Evolutionary conservation across 768 basidiomycete species (phyloP).

Genomic region (Hygrophorus pudorinus): DNA sequence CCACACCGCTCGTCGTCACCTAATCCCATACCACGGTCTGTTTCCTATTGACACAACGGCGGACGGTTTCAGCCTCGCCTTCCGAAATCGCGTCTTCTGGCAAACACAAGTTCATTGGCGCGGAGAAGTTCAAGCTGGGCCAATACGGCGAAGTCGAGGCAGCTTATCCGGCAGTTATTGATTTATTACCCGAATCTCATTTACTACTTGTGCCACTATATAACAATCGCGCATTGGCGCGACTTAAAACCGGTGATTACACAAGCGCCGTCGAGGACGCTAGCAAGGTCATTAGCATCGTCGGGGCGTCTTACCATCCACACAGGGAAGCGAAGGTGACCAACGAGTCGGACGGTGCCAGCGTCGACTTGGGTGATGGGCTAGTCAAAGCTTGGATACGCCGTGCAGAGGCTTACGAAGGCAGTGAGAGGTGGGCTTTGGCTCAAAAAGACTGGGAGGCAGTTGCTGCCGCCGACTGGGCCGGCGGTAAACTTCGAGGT

Average conservation of each 20-base stretch:
- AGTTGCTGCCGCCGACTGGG: constrained; percentile 49
- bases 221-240: constrained; percentile 77
- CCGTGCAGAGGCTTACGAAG: constrained; percentile 81
- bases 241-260: constrained; percentile 71
- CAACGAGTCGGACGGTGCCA: constrained; percentile 34
- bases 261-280: constrained; percentile 58
- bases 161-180: constrained; percentile 64
- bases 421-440: constrained; percentile 76
- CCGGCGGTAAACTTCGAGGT: constrained; percentile 35
- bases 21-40: constrained; percentile 25
- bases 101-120: constrained; percentile 59
- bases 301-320: constrained; percentile 9
- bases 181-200: constrained; percentile 52
- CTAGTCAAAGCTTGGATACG: constrained; percentile 73
- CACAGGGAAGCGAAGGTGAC: constrained; percentile 25
- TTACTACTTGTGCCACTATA: constrained; percentile 61
- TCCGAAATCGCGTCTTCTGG: too few relatives aligned
- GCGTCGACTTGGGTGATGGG: constrained; percentile 63
- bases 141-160: constrained; percentile 73
- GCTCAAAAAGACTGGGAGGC: constrained; percentile 78
- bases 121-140: constrained; percentile 82
- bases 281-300: constrained; percentile 37
- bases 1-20: constrained; percentile 27
- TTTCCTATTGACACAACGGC: constrained; percentile 16
- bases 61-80: constrained; percentile 35